These are phyloP conservation scores for Sarcodon aspratus DNA, from an alignment of 768 basidiomycete species.

Conservation along the genomic window DNA sequence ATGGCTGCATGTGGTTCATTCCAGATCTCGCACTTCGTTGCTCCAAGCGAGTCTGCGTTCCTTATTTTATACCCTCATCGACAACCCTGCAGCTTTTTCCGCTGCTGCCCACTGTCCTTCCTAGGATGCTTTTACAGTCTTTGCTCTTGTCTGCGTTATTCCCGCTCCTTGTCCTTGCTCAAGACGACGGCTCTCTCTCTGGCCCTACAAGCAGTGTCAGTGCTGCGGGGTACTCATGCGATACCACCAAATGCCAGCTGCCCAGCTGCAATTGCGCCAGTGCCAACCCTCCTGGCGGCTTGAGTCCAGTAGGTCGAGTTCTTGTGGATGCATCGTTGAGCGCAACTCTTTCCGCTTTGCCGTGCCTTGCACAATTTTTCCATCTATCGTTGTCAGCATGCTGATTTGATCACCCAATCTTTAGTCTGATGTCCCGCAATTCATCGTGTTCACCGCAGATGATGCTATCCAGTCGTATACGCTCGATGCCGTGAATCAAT, in stretches of 20 bases:
- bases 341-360: constrained; percentile 4
- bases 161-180: constrained; percentile 14
- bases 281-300: constrained; percentile 60
- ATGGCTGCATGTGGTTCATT: too few species aligned
- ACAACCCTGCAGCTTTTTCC: too few species aligned
- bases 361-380: constrained; percentile 2
- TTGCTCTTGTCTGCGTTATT: constrained; percentile 7
- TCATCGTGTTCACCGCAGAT: constrained; percentile 67
- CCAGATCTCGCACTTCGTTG: too few species aligned
- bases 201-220: constrained; percentile 39
- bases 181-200: constrained; percentile 38
- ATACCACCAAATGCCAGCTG: constrained; percentile 49
- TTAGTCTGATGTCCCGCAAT: constrained; percentile 50
- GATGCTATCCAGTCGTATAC: constrained; percentile 74
- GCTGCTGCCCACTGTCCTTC: too few species aligned
- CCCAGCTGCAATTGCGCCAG: constrained; percentile 69
- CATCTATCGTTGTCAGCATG: neutral
- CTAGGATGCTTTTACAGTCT: neutral
- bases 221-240: constrained; percentile 64
- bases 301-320: constrained; percentile 39
- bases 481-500: constrained; percentile 60
- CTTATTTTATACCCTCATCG: too few species aligned
- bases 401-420: neutral
- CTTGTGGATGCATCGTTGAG: neutral
- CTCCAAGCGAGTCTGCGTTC: too few species aligned